phyloP scores from a whole-genome alignment of 139 green algal species.

The Asterochloris sp. region DNA sequence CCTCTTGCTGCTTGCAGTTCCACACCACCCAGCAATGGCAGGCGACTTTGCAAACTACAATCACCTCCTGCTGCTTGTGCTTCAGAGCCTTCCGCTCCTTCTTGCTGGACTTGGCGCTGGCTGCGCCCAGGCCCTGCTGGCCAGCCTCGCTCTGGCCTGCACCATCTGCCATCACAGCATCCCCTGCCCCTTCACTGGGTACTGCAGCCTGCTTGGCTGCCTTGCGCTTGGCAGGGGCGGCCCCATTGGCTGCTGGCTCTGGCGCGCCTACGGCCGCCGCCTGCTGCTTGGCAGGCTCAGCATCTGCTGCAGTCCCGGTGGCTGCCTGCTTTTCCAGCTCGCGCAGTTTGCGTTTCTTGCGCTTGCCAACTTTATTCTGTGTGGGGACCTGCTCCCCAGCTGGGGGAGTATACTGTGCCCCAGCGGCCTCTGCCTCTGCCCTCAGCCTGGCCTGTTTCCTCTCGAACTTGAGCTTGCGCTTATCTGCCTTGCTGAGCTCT shows the following conservation, averaged over 20 bases:
- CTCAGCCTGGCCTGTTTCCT: constrained; percentile 9
- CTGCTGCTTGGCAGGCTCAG: not conserved
- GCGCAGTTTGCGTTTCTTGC: constrained; percentile 6
- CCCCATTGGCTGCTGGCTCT: not conserved
- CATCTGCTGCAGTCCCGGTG: not conserved
- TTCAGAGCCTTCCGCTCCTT: constrained; percentile 24
- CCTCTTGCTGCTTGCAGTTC: too few species aligned
- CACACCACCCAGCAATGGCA: too few species aligned
- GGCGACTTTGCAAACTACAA: not conserved
- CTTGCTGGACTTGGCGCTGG: constrained; percentile 3
- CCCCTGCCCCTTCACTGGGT: not conserved
- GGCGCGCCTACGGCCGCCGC: too few species aligned
- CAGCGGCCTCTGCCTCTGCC: not conserved
- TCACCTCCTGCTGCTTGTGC: constrained; percentile 34
- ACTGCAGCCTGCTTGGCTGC: not conserved
- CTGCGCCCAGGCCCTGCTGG: not conserved
- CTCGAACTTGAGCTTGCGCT: constrained; percentile 9
- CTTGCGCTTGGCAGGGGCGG: not conserved
- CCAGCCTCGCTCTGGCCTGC: not conserved
- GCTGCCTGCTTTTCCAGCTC: not conserved
- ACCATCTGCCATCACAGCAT: too few species aligned
- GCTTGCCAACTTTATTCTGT: constrained; percentile 8
- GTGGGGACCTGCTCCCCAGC: not conserved
- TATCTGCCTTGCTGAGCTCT: constrained; percentile 5
- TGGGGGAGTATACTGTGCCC: not conserved